Percentiles rank a stretch among this genome's conserved stretches.
Conservation (phyloP, 2,329 filamentous ascomycete species). For the Ambrosiella beaveri region DNA sequence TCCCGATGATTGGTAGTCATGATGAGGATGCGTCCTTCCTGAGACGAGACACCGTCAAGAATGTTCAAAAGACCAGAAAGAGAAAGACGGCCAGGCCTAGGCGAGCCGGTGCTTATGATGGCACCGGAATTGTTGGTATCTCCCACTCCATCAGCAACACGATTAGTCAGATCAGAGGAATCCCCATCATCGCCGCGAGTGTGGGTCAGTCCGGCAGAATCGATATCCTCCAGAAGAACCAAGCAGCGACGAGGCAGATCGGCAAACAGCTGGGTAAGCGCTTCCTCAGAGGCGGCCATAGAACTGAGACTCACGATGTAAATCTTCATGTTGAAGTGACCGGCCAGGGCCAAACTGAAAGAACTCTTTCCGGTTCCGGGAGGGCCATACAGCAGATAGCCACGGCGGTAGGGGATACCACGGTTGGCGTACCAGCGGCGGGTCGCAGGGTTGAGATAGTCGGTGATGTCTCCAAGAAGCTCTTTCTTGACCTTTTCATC, state of each 20-base stretch:
- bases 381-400: conserved; percentile 66
- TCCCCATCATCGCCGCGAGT: conserved; percentile 25
- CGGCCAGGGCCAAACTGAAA: conserved; percentile 51
- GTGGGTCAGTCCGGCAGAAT: conserved; percentile 52
- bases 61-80: conserved; percentile 66
- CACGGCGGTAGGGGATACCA: conserved; percentile 71
- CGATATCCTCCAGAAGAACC: conserved; percentile 61
- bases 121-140: neutral
- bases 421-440: conserved; percentile 68
- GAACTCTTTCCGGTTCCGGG: conserved; percentile 68
- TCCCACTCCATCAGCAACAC: neutral
- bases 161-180: neutral
- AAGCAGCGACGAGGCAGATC: conserved; percentile 53
- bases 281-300: conserved; percentile 44
- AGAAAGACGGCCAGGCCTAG: conserved; percentile 31
- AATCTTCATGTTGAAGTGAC: conserved; percentile 51
- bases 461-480: conserved; percentile 41
- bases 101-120: neutral
- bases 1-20: conserved; percentile 51
- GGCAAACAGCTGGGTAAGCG: conserved; percentile 44
- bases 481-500: conserved; percentile 41
- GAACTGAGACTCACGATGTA: conserved; percentile 57
- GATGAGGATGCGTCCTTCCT: conserved; percentile 45
- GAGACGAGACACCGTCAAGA: conserved; percentile 54
- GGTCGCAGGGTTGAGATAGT: conserved; percentile 45